Base-by-base conservation (phyloP, 768 basidiomycete species). In the Filobasidium wieringae region DNA sequence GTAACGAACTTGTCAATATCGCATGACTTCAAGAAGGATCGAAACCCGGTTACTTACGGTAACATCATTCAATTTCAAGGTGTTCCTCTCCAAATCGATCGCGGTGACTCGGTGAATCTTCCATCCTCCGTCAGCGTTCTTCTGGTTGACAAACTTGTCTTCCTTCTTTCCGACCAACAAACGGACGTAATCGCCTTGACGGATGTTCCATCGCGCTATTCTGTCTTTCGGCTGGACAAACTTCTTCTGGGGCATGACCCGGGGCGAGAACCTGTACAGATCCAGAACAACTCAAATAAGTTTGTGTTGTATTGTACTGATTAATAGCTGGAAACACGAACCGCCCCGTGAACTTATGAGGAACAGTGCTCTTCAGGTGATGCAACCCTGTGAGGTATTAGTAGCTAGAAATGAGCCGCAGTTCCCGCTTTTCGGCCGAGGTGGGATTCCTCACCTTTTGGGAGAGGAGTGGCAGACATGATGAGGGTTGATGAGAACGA, bases 121-220 rank as follows among this genome's bases (percentile, higher is more conserved):
- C 63, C 63, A 72, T 11, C 71, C 71, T 7, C 55, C 63, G 24
- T 54, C 53, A 5, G 53, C 43, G 22, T 60, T 58, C 37, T 62
- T 47, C 51, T 65, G 64, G 58, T 72, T 63, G 47, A 66, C 14
- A 51, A 53, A 72, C 55, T 69, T 70, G 33, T 70, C 68, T 29
- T 61, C 33, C 7, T 67, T 60, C 43, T 64, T 69, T 4, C 71
- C 71, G 4, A 68, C 66, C 8, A 61, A 37, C 45, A 72, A 45
- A 17, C 71, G 63, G 43, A 72, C 71, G 58, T 65, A 63, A 58
- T 72, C 71, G 17, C 67, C 69, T n/a, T 64, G 63, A 22, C 64
- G 59, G 49, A 72, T 65, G 51, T 72, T 72, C 68, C 68, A 72
- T 60, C 63, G 61, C 34, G 59, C 54, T 19, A 72, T 61, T 52